Percentiles rank a stretch among this genome's conserved stretches.
Evolutionary conservation across 495 filamentous ascomycete genomes (phyloP).

Genomic region (Cladorrhinum samala): DNA sequence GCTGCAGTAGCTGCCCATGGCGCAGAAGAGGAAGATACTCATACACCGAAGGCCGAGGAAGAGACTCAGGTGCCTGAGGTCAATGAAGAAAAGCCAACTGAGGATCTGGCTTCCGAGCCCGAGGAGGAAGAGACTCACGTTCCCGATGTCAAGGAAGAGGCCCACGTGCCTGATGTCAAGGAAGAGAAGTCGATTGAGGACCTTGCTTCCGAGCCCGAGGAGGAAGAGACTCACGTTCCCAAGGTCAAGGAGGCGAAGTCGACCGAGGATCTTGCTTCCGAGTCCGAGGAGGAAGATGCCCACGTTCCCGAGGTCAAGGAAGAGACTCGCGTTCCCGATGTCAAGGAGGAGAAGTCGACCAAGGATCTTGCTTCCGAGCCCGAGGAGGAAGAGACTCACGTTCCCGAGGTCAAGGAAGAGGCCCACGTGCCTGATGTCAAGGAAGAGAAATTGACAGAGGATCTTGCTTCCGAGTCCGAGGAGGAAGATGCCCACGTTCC

Average conservation of each 20-base stretch:
- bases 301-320: background rate
- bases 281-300: background rate
- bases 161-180: too few relatives aligned
- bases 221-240: background rate
- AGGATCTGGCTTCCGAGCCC: background rate
- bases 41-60: background rate
- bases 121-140: background rate
- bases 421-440: too few relatives aligned
- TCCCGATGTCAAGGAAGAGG: too few relatives aligned
- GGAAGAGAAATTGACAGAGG: background rate
- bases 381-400: background rate
- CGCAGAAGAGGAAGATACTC: background rate
- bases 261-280: background rate
- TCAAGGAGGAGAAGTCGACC: background rate
- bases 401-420: too few relatives aligned
- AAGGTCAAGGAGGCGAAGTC: conserved; percentile 1
- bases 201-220: background rate
- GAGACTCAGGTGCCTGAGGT: too few relatives aligned
- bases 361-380: background rate
- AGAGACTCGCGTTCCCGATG: too few relatives aligned
- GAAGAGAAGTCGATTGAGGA: background rate
- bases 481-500: background rate
- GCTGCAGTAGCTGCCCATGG: too few relatives aligned
- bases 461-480: background rate
- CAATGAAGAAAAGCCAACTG: background rate